A percentile compares a stretch with the other conserved stretches of the same genome.
These are phyloP conservation scores for Scedosporium minutisporum DNA, from an alignment of 2,329 filamentous ascomycete genomes.

Conservation along the genomic window DNA sequence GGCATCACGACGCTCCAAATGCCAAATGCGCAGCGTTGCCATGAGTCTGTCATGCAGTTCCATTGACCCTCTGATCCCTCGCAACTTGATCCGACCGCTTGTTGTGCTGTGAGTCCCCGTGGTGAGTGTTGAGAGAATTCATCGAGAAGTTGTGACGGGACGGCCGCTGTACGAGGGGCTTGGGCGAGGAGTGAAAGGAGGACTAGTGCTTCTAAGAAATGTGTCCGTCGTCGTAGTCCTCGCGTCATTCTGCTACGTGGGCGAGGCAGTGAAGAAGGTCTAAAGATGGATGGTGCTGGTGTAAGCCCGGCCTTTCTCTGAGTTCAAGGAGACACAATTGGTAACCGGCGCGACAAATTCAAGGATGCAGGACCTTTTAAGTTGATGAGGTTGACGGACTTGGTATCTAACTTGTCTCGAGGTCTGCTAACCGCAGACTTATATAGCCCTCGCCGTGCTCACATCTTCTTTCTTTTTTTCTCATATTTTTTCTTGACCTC, in stretches of 20 bases:
- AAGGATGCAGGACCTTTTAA: too few relatives aligned
- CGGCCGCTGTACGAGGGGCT: neutral
- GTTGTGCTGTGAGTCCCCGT: conserved; percentile 18
- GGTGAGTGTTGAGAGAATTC: conserved; percentile 9
- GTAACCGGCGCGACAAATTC: too few relatives aligned
- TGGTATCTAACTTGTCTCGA: too few relatives aligned
- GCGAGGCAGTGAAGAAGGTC: too few relatives aligned
- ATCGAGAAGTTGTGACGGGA: neutral
- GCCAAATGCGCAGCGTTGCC: conserved; percentile 40
- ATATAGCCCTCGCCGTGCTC: neutral
- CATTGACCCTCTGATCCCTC: conserved; percentile 39
- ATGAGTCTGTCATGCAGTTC: conserved; percentile 41
- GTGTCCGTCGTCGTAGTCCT: too few relatives aligned
- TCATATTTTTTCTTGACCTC: neutral
- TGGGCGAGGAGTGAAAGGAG: neutral
- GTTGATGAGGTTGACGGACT: too few relatives aligned
- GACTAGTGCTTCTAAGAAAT: neutral
- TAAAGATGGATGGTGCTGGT: too few relatives aligned
- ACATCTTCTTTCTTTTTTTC: neutral
- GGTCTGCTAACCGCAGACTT: neutral
- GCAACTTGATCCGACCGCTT: conserved; percentile 17
- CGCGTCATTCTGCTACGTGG: too few relatives aligned
- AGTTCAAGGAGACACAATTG: too few relatives aligned
- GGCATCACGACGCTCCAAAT: conserved; percentile 35
- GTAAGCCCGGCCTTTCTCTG: too few relatives aligned